Conservation (phyloP, 768 basidiomycete genomes). For the Russula sp. region DNA sequence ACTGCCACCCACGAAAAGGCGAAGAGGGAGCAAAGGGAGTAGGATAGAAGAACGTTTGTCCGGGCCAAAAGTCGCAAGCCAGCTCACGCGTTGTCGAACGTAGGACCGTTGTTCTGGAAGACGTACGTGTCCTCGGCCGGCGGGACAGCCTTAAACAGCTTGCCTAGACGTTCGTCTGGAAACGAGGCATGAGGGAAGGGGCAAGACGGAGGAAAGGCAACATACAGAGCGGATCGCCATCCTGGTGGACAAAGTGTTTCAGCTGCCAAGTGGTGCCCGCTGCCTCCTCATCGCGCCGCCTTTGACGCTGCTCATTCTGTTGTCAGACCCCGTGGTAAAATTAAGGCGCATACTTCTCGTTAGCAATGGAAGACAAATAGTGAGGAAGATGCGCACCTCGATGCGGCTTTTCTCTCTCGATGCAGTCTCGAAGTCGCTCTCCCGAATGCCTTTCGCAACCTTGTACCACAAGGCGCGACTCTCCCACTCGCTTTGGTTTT, state of each 20-base stretch:
- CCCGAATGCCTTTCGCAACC: conserved; percentile 86
- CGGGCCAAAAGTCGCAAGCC: background rate
- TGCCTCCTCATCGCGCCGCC: conserved; percentile 71
- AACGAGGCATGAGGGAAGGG: background rate
- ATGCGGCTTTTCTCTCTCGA: conserved; percentile 83
- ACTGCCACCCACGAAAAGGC: background rate
- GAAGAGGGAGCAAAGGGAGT: background rate
- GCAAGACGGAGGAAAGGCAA: conserved; percentile 11
- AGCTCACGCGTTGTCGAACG: conserved; percentile 11
- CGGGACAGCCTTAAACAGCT: conserved; percentile 52
- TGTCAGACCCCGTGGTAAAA: background rate
- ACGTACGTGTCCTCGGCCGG: conserved; percentile 71
- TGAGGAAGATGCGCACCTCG: conserved; percentile 48
- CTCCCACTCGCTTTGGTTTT: conserved; percentile 75
- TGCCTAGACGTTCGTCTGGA: conserved; percentile 61
- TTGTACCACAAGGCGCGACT: conserved; percentile 76
- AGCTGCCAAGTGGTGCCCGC: conserved; percentile 67
- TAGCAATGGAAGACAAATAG: background rate
- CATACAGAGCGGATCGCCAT: conserved; percentile 68
- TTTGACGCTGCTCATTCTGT: conserved; percentile 89
- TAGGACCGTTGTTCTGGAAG: conserved; percentile 50
- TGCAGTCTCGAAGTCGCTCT: conserved; percentile 89
- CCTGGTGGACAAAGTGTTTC: conserved; percentile 68
- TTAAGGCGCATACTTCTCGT: no score
- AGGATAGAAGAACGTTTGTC: background rate